Conservation (phyloP, 305 asterid genomes). For the Coffea humblotiana region DNA sequence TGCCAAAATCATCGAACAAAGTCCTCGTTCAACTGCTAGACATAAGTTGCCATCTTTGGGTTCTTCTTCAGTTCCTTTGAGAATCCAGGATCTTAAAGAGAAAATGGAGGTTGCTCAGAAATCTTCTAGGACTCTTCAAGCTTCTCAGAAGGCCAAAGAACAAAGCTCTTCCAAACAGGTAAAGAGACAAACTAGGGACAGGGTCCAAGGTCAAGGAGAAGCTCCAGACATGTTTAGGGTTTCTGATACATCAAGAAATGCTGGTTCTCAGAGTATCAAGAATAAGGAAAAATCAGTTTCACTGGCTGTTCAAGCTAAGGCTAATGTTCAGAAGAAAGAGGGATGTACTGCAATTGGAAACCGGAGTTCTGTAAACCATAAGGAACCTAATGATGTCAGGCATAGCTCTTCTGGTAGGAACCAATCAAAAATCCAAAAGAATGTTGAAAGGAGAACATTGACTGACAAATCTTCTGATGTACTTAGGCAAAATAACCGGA, state of each 20-base stretch:
- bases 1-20: constrained; percentile 81
- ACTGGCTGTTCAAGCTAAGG: constrained; percentile 54
- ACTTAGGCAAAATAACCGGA: constrained; percentile 82
- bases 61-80: constrained; percentile 67
- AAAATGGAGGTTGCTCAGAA: constrained; percentile 69
- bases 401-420: constrained; percentile 34
- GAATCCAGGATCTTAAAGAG: constrained; percentile 65
- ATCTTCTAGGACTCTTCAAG: constrained; percentile 43
- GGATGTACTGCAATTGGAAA: constrained; percentile 34
- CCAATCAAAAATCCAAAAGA: constrained; percentile 45
- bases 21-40: constrained; percentile 61
- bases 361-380: constrained; percentile 52
- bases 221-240: constrained; percentile 38
- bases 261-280: constrained; percentile 49
- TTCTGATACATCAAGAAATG: constrained; percentile 53
- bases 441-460: constrained; percentile 46
- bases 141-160: constrained; percentile 49
- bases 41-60: constrained; percentile 52
- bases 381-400: constrained; percentile 45
- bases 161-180: constrained; percentile 33
- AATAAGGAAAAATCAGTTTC: constrained; percentile 62
- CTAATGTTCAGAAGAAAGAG: constrained; percentile 60
- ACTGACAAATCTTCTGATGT: constrained; percentile 58
- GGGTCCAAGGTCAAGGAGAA: constrained; percentile 46
- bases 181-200: constrained; percentile 52